These are phyloP conservation scores for Magnaporthiopsis poae DNA, from an alignment of 2,329 filamentous ascomycete genomes.

Conservation along the genomic window DNA sequence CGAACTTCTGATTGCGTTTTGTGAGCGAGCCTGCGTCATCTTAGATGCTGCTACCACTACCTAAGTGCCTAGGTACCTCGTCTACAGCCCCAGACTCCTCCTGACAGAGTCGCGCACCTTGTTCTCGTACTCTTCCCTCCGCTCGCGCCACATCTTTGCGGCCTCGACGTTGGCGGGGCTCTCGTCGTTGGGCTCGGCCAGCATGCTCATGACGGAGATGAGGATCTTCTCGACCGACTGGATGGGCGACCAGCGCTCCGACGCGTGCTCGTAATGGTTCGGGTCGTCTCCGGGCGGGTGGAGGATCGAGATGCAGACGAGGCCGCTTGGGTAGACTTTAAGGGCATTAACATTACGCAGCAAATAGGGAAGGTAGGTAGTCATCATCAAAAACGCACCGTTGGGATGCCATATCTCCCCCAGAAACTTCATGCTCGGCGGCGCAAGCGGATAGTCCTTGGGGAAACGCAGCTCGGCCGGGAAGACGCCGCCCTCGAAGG, in stretches of 20 bases:
- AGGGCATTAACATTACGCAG: too few species aligned
- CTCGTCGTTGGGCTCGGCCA: conserved; percentile 94
- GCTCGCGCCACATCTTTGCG: conserved; percentile 89
- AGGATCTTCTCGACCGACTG: conserved; percentile 97
- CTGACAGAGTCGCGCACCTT: conserved; percentile 76
- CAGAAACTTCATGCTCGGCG: conserved; percentile 90
- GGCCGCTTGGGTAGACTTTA: conserved; percentile 77
- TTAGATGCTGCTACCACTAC: too few species aligned
- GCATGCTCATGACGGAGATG: conserved; percentile 95
- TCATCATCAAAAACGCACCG: conserved; percentile 41
- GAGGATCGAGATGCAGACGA: conserved; percentile 96
- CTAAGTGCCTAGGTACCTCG: too few species aligned
- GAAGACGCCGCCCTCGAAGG: conserved; percentile 92
- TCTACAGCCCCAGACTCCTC: conserved; percentile 61
- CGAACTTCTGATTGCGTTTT: background rate
- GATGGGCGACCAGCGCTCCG: conserved; percentile 91
- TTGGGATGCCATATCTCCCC: conserved; percentile 96
- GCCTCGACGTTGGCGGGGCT: conserved; percentile 93
- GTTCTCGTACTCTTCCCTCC: conserved; percentile 72
- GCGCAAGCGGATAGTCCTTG: conserved; percentile 90
- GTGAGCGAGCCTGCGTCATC: too few species aligned
- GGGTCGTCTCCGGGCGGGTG: conserved; percentile 94
- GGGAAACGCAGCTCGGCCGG: conserved; percentile 91
- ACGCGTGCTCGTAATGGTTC: conserved; percentile 94
- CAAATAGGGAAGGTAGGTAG: too few species aligned